phyloP scores from a whole-genome alignment of 2,329 filamentous ascomycete genomes.

The Colletotrichum sp. region DNA sequence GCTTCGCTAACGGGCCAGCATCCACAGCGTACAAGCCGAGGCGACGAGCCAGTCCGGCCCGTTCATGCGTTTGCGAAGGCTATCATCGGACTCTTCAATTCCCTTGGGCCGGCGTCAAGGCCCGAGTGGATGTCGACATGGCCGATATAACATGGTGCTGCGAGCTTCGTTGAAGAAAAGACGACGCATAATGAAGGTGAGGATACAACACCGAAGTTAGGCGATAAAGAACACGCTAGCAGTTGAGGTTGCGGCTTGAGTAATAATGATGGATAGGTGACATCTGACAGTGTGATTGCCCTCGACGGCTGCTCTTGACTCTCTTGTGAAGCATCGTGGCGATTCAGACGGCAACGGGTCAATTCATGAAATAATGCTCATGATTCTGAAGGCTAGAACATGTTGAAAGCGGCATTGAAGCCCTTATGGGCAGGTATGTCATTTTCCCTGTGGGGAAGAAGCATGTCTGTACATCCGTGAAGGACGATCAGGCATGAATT shows the following conservation, averaged over 20 bases:
- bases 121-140: neutral
- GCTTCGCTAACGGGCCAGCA: neutral
- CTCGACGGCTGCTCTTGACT: neutral
- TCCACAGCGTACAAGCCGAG: neutral
- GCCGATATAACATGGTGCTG: neutral
- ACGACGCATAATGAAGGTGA: rapidly evolving
- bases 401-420: neutral
- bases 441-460: neutral
- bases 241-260: neutral
- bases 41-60: neutral
- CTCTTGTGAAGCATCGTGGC: neutral
- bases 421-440: neutral
- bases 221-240: neutral
- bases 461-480: neutral
- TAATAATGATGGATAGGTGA: neutral
- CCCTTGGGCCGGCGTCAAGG: neutral
- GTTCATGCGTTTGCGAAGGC: neutral
- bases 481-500: neutral
- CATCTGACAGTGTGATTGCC: neutral
- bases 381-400: neutral
- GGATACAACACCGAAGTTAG: neutral
- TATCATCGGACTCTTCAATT: neutral
- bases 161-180: neutral
- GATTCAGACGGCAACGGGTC: neutral
- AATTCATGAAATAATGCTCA: neutral